Evolutionary conservation across 441 rosid species (phyloP).

Genomic region (Viola pubescens): DNA sequence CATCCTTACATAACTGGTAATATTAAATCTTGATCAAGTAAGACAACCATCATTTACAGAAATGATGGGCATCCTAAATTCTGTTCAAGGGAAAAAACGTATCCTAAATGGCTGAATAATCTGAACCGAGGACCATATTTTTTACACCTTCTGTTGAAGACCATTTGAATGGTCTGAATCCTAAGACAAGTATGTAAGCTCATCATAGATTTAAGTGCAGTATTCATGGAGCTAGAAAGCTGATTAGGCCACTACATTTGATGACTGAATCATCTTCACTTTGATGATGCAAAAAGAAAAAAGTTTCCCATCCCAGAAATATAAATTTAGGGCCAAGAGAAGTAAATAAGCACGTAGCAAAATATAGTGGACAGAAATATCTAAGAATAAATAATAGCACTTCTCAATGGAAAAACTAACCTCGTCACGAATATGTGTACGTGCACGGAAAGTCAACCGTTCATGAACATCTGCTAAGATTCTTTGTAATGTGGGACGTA

Average conservation of each 20-base stretch:
- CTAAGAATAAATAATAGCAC: background rate
- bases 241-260: too few species aligned
- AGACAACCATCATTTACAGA: background rate
- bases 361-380: too few species aligned
- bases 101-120: background rate
- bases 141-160: too few species aligned
- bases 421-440: constrained; percentile 94
- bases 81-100: background rate
- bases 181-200: too few species aligned
- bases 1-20: too few species aligned
- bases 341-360: too few species aligned
- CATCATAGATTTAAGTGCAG: too few species aligned
- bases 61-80: background rate
- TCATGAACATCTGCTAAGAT: constrained; percentile 87
- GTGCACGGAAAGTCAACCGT: constrained; percentile 91
- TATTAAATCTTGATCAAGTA: too few species aligned
- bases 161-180: too few species aligned
- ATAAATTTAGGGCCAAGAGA: background rate
- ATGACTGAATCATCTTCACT: background rate
- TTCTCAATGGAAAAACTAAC: constrained; percentile 26
- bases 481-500: constrained; percentile 84
- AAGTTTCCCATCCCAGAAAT: constrained; percentile 6
- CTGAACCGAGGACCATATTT: too few species aligned
- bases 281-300: background rate
- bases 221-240: too few species aligned